Base-by-base conservation (phyloP, 495 filamentous ascomycete species). In the Penicillium fimorum region DNA sequence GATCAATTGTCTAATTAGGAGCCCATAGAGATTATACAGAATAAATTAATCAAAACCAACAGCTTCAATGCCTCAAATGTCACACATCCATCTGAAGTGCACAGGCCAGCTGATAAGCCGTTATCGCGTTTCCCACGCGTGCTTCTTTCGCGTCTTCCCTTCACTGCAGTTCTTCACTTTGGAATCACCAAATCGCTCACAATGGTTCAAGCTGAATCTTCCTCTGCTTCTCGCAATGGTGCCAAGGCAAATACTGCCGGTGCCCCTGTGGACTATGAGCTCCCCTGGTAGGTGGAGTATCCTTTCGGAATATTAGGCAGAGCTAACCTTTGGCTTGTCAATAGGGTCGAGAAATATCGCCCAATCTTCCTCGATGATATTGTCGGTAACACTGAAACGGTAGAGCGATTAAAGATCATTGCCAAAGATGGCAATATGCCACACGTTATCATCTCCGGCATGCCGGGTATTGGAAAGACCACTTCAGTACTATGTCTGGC, bases 341-440 rank as follows among this genome's bases (percentile, higher is more conserved):
- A 27, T 58, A 97, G 94, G 94, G 95, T 99, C 37, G 94, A 99
- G 73, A 99, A 99, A 70, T 99, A 99, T 74, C 84, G 94, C 41
- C 94, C 94, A 0, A 78, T 92, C 48, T 90, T 91, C 76, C 87
- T 99, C 33, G 91, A 97, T 75, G 94, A 99, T 68, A 85, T 99
- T 47, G 95, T 97, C 52, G 94, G 94, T 57, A 99, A 99, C 69
- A 95, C 87, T 12, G 94, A 99, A 70, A 99, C 94, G 0, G 87
- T 99, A 62, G 95, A 97, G 72, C 89, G 94, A 18, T 78, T 99
- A 61, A 97, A 99, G 71, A 97, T 99, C 62, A 99, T 99, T 61
- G 92, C 95, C 17, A 94, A 92, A 72, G 94, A 99, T 79, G 94
- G 94, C 63, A 99, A 99, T 75, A 96, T 99, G 90, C 94, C 94